Percentiles rank a stretch among this genome's conserved stretches.
These are phyloP conservation scores for Mycena olivaceomarginata DNA, from an alignment of 768 basidiomycete genomes.

Conservation along the genomic window DNA sequence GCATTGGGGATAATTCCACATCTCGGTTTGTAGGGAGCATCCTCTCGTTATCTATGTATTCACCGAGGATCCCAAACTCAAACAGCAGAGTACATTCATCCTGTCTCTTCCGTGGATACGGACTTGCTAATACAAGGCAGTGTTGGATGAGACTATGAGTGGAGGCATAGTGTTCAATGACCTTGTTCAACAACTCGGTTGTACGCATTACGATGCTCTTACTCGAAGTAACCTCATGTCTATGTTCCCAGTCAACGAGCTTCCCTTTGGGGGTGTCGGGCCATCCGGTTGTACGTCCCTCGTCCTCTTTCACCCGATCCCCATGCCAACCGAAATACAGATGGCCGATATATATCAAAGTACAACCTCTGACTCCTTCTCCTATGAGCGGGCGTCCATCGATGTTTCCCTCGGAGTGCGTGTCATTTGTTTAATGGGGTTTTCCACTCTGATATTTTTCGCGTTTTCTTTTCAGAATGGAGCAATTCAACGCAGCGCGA, in stretches of 20 bases:
- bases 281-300: constrained; percentile 76
- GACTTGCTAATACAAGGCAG: constrained; percentile 53
- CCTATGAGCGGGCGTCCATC: constrained; percentile 66
- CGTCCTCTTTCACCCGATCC: too few species aligned
- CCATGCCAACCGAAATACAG: constrained; percentile 52
- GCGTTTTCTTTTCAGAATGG: constrained; percentile 55
- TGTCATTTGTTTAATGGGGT: constrained; percentile 4
- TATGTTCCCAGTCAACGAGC: constrained; percentile 48
- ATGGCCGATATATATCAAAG: constrained; percentile 72
- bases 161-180: constrained; percentile 79
- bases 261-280: constrained; percentile 75
- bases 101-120: background rate
- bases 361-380: constrained; percentile 76
- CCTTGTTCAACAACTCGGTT: constrained; percentile 70
- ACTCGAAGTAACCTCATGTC: background rate
- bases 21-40: constrained; percentile 62
- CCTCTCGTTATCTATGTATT: constrained; percentile 82
- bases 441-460: background rate
- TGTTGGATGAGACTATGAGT: constrained; percentile 73
- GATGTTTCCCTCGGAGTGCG: constrained; percentile 75
- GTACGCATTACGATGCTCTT: constrained; percentile 53
- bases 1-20: background rate
- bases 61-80: constrained; percentile 66
- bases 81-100: constrained; percentile 57
- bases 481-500: constrained; percentile 60